Percentiles rank a stretch among this genome's conserved stretches.
phyloP scores from a whole-genome alignment of 495 filamentous ascomycete genomes.

The Neurospora pannonica region DNA sequence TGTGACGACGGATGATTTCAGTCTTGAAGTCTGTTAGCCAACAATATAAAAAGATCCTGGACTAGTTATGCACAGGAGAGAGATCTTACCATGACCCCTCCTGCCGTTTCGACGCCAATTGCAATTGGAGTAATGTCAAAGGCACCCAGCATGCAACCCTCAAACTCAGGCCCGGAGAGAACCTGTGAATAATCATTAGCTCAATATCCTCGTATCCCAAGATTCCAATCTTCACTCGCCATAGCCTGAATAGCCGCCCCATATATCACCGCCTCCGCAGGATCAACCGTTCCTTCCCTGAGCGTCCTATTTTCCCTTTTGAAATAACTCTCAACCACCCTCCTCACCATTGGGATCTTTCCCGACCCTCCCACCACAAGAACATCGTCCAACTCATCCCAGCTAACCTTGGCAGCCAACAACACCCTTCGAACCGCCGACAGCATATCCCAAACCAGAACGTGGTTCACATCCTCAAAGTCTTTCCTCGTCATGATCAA shows the following conservation, averaged over 20 bases:
- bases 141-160: constrained; percentile 56
- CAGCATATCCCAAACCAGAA: constrained; percentile 89
- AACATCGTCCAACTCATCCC: constrained; percentile 69
- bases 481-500: constrained; percentile 93
- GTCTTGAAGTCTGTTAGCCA: constrained; percentile 35
- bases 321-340: constrained; percentile 87
- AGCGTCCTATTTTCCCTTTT: constrained; percentile 71
- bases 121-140: constrained; percentile 95
- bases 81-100: constrained; percentile 61
- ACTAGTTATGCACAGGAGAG: neutral
- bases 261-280: constrained; percentile 91
- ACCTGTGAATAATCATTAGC: constrained; percentile 20
- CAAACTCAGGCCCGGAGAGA: constrained; percentile 62
- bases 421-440: constrained; percentile 91
- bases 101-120: constrained; percentile 91
- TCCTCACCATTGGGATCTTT: constrained; percentile 87
- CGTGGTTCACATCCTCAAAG: constrained; percentile 93
- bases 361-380: constrained; percentile 83
- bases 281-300: constrained; percentile 58
- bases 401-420: constrained; percentile 65
- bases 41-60: neutral
- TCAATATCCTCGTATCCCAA: neutral
- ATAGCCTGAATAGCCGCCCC: constrained; percentile 90
- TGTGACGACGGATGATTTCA: constrained; percentile 82
- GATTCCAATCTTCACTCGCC: constrained; percentile 23